Base-by-base conservation (phyloP, 495 filamentous ascomycete species). In the Trichoderma virens region DNA sequence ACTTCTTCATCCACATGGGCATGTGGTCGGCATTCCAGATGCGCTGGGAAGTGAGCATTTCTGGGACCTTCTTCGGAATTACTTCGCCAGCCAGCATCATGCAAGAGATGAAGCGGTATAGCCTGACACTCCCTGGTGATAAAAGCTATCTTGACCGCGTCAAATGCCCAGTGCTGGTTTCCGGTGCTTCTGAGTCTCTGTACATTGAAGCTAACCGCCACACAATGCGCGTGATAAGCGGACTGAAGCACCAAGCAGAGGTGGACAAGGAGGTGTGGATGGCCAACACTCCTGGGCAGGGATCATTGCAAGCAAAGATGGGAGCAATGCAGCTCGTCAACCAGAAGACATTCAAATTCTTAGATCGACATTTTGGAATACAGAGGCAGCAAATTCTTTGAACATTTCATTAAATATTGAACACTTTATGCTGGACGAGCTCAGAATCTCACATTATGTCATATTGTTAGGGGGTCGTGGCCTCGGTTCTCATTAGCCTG, bases 1-100 rank as follows among this genome's bases (percentile, higher is more conserved):
- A 74, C 65, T 62, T 69, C 35, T 11, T 73, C 3, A 47, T 76
- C 54, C 64, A 77, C 62, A 45, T 60, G 2, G 56, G 70, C 7
- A 14, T 69, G 27, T 20, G 41, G 2, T 31, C 70, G 3, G 47
- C 64, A 20, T 77, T 79, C 63, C 76, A 74, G 61, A 62, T 61
- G 9, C 51, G 63, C 38, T 81, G 77, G 78, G 74, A 80, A 62
- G 65, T 78, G 18, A 64, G 65, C 27, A 67, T 66, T 11, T 20
- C 59, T 3, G 56, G 62, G 32, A 66, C 69, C 66, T 28, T 64
- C 1, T 62, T 75, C 61, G 67, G 72, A 35, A 5, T 67, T 30
- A 11, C 68, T n/a, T 32, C 70, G 63, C 45, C 70, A 54, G 43
- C 65, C 63, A 31, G 71, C 62, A 68, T 71, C 51, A 43, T 77